Evolutionary conservation across 1,139 yeast species (phyloP).

Genomic region (Blastobotrys buckinghamii): DNA sequence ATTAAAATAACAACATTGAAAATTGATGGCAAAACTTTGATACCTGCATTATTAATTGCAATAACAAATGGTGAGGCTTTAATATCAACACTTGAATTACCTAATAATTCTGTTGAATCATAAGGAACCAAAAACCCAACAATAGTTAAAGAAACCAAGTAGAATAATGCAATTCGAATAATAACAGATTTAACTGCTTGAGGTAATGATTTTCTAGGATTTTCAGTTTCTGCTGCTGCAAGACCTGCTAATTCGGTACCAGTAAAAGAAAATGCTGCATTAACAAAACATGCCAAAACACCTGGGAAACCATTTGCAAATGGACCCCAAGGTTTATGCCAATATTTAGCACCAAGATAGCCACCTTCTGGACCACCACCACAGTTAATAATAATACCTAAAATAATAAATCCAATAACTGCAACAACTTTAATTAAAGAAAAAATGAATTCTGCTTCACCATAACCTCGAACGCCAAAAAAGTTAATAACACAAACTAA

Average conservation of each 20-base stretch:
- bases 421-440: conserved; percentile 53
- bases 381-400: conserved; percentile 52
- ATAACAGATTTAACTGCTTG: conserved; percentile 65
- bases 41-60: conserved; percentile 53
- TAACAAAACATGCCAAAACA: conserved; percentile 69
- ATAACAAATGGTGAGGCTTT: conserved; percentile 70
- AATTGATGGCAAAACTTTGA: conserved; percentile 58
- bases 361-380: conserved; percentile 65
- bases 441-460: conserved; percentile 62
- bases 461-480: conserved; percentile 68
- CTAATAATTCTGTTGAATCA: conserved; percentile 43
- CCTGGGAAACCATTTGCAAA: conserved; percentile 69
- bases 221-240: conserved; percentile 78
- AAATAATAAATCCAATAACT: conserved; percentile 55
- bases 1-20: conserved; percentile 68
- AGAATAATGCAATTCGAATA: conserved; percentile 64
- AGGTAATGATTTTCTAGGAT: conserved; percentile 66
- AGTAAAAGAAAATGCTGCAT: conserved; percentile 83
- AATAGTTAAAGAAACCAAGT: conserved; percentile 51
- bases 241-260: conserved; percentile 79
- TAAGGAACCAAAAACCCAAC: conserved; percentile 62
- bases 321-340: conserved; percentile 61
- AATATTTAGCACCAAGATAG: conserved; percentile 56
- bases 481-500: conserved; percentile 51
- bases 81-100: conserved; percentile 45